Conservation (phyloP, 495 filamentous ascomycete species). For the Penicillium lividum region DNA sequence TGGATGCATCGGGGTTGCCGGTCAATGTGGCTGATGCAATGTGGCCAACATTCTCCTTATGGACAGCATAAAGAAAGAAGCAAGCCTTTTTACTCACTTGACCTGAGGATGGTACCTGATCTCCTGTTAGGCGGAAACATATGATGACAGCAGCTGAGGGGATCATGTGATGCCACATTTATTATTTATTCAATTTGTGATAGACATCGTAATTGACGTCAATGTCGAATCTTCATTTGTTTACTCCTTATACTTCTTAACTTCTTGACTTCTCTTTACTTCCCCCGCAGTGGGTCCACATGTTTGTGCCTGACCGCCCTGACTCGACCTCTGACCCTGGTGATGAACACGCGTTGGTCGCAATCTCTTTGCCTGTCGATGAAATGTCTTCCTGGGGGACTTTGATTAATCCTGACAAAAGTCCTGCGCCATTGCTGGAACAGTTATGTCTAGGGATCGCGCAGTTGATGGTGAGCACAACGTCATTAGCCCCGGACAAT, state of each 20-base stretch:
- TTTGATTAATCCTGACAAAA: constrained; percentile 78
- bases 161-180: background rate
- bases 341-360: constrained; percentile 19
- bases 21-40: constrained; percentile 20
- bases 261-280: background rate
- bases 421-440: constrained; percentile 72
- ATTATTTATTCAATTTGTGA: too few relatives aligned
- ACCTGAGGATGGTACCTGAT: background rate
- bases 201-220: background rate
- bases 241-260: background rate
- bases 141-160: constrained; percentile 10
- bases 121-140: background rate
- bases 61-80: constrained; percentile 16
- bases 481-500: background rate
- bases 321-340: constrained; percentile 12
- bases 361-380: constrained; percentile 15
- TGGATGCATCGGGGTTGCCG: constrained; percentile 20
- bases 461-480: constrained; percentile 70
- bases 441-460: constrained; percentile 78
- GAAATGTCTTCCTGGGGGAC: constrained; percentile 67
- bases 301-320: constrained; percentile 44
- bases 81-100: background rate
- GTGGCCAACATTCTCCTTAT: constrained; percentile 27
- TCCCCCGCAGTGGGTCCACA: constrained; percentile 38
- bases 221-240: background rate